These are phyloP conservation scores for Chalciporus chontae DNA, from an alignment of 768 basidiomycete species.

Conservation along the genomic window DNA sequence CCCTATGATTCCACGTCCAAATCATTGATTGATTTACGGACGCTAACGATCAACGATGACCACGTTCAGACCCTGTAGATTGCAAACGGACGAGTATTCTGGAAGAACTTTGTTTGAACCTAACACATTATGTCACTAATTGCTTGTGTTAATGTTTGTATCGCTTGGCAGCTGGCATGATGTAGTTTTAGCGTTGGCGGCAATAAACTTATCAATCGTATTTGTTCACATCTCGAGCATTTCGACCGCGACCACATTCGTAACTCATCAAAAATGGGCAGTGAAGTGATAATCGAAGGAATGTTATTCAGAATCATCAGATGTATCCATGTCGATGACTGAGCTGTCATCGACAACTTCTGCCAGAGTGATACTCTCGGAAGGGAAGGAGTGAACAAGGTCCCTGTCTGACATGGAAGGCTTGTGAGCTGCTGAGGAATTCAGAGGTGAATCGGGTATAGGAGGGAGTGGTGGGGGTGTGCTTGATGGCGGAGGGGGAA, in stretches of 20 bases:
- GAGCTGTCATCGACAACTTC: conserved; percentile 5
- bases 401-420: not conserved
- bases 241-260: not conserved
- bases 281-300: not conserved
- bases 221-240: not conserved
- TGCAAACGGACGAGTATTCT: conserved; percentile 8
- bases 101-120: conserved; percentile 15
- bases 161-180: conserved; percentile 18
- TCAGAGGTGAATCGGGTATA: conserved; percentile 9
- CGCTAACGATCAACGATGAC: conserved; percentile 17
- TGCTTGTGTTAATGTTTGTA: conserved; percentile 19
- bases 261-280: too few species aligned
- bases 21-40: conserved; percentile 20
- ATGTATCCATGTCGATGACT: conserved; percentile 27
- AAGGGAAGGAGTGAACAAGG: not conserved
- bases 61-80: conserved; percentile 9
- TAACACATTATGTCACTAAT: conserved; percentile 4
- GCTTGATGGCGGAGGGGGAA: conserved; percentile 32
- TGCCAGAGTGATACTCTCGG: not conserved
- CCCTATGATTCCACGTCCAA: conserved; percentile 18
- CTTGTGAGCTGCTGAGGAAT: not conserved
- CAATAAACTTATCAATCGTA: conserved; percentile 1
- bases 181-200: conserved; percentile 25
- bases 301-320: conserved; percentile 23
- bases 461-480: conserved; percentile 33